phyloP scores from a whole-genome alignment of 495 filamentous ascomycete species.

The Delitschia confertaspora region DNA sequence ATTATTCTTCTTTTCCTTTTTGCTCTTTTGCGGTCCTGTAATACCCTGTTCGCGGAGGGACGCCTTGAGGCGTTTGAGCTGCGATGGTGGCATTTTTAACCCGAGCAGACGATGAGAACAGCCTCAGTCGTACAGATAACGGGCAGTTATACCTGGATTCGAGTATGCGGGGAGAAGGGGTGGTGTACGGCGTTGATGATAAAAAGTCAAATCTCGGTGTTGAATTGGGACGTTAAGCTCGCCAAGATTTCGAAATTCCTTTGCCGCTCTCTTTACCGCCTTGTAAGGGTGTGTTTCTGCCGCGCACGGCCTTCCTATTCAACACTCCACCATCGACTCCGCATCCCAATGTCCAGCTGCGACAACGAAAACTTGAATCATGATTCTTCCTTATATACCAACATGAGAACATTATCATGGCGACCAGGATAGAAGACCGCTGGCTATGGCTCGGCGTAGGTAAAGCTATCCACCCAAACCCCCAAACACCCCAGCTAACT shows the following conservation, averaged over 20 bases:
- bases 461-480: constrained; percentile 8
- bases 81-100: constrained; percentile 76
- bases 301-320: too few species aligned
- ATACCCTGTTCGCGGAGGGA: constrained; percentile 82
- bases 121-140: not conserved
- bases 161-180: not conserved
- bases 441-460: constrained; percentile 35
- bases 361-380: too few species aligned
- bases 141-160: not conserved
- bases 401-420: constrained; percentile 23
- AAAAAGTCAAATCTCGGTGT: too few species aligned
- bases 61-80: constrained; percentile 88
- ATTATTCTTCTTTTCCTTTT: constrained; percentile 70
- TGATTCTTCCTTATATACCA: too few species aligned
- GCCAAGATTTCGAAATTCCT: too few species aligned
- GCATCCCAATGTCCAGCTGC: too few species aligned
- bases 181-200: too few species aligned
- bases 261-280: too few species aligned
- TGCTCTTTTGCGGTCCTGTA: constrained; percentile 78
- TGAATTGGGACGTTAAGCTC: too few species aligned
- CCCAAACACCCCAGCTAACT: too few species aligned
- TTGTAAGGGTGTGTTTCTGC: too few species aligned
- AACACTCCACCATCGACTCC: too few species aligned
- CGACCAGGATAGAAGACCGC: constrained; percentile 29
- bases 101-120: not conserved